A percentile compares a stretch with the other conserved stretches of the same genome.
Evolutionary conservation across 2,329 filamentous ascomycete genomes (phyloP).

Genomic region (Fusarium verticillioides): DNA sequence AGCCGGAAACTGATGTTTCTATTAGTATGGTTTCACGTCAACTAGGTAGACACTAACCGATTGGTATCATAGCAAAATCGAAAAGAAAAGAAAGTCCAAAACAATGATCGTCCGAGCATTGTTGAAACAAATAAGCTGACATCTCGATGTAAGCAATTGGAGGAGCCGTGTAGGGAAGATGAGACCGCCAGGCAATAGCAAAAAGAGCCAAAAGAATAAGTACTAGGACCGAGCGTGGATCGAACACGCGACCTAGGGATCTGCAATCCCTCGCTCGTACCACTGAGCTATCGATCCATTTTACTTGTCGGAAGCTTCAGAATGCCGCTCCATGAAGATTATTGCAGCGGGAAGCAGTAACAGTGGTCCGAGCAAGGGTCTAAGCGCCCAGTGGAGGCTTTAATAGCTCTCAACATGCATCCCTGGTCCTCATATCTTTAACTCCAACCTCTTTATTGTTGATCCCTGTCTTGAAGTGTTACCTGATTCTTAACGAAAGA

Average conservation of each 20-base stretch:
- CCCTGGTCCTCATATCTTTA: background rate
- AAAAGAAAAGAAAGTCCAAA: background rate
- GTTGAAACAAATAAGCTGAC: background rate
- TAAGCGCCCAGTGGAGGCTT: background rate
- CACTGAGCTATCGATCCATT: slow-evolving; percentile 42
- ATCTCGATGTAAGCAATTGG: background rate
- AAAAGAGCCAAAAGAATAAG: slow-evolving; percentile 2
- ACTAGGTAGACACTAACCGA: background rate
- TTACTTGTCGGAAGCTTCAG: rapidly evolving
- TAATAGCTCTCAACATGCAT: background rate
- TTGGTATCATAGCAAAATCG: background rate
- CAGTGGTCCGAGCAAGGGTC: background rate
- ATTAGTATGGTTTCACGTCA: background rate
- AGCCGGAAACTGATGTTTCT: background rate
- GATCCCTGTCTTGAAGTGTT: background rate
- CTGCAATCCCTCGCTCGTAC: slow-evolving; percentile 42
- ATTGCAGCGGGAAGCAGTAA: rapidly evolving
- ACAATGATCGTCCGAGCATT: background rate
- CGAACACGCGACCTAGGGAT: slow-evolving; percentile 30
- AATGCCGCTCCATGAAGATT: rapidly evolving
- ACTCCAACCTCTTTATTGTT: slow-evolving; percentile 24
- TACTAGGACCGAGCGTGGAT: slow-evolving; percentile 39
- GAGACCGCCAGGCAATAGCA: background rate
- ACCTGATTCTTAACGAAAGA: background rate
- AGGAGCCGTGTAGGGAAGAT: background rate